Percentiles rank a stretch among this genome's conserved stretches.
Conservation (phyloP, 805 yeast species). For the Groenewaldozyma salmanticensis region DNA sequence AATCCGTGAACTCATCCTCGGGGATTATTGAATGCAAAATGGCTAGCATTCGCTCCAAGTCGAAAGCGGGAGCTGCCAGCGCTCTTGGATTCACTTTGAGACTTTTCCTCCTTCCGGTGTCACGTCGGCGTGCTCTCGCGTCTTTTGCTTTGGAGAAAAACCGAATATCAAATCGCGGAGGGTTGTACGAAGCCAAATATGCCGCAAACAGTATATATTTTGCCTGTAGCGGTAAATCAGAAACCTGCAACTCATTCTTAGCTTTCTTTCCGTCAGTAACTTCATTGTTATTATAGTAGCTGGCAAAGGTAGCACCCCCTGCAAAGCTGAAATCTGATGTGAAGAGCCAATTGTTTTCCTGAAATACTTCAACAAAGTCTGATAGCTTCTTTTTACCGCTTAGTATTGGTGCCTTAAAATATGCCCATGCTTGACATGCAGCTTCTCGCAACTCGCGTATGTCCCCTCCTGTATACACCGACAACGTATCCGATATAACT, state of each 20-base stretch:
- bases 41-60: conserved; percentile 70
- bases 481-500: conserved; percentile 35
- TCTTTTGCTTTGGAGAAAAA: conserved; percentile 57
- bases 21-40: conserved; percentile 63
- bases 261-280: too few relatives aligned
- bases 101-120: conserved; percentile 35
- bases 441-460: conserved; percentile 19
- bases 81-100: conserved; percentile 48
- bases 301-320: background rate
- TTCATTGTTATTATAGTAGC: background rate
- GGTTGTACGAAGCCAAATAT: conserved; percentile 71
- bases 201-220: conserved; percentile 73
- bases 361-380: conserved; percentile 20
- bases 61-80: conserved; percentile 64
- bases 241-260: conserved; percentile 13
- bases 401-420: conserved; percentile 20
- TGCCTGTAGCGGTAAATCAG: conserved; percentile 42
- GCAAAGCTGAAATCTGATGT: conserved; percentile 13
- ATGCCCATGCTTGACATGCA: conserved; percentile 25
- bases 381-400: conserved; percentile 7
- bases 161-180: conserved; percentile 57
- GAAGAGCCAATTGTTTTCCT: conserved; percentile 19
- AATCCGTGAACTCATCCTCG: conserved; percentile 24
- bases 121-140: conserved; percentile 30
- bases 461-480: conserved; percentile 39